Evolutionary conservation across 305 asterid genomes (phyloP).

Genomic region (Fraxinus xanthoxyloides): DNA sequence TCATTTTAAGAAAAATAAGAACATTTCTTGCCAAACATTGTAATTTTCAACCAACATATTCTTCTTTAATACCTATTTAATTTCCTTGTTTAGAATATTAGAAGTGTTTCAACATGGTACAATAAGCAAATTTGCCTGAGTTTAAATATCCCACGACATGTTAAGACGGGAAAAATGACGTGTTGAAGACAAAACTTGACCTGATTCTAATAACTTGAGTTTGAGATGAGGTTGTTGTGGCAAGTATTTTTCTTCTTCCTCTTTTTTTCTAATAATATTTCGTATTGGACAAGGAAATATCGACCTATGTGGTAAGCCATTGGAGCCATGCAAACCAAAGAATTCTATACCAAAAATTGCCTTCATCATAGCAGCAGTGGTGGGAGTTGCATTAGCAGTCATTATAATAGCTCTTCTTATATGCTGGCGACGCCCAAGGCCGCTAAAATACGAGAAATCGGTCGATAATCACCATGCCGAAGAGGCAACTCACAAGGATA

Average conservation of each 20-base stretch:
- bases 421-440: conserved; percentile 7
- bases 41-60: not conserved
- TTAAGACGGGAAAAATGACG: not conserved
- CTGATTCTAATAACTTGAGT: not conserved
- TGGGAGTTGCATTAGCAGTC: conserved; percentile 20
- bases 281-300: conserved; percentile 14
- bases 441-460: conserved; percentile 30
- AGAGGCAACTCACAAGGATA: conserved; percentile 6
- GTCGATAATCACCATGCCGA: conserved; percentile 16
- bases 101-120: not conserved
- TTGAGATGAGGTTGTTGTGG: not conserved
- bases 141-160: not conserved
- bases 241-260: not conserved
- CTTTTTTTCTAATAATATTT: not conserved
- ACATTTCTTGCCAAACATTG: not conserved
- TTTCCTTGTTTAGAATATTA: not conserved
- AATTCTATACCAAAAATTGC: conserved; percentile 26
- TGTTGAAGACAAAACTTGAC: not conserved
- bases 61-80: not conserved
- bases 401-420: conserved; percentile 24
- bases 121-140: not conserved
- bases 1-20: not conserved
- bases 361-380: conserved; percentile 22
- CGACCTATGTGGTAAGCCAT: conserved; percentile 49
- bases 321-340: conserved; percentile 42